Base-by-base conservation (phyloP, 805 yeast species). In the Candida bentonensis region DNA sequence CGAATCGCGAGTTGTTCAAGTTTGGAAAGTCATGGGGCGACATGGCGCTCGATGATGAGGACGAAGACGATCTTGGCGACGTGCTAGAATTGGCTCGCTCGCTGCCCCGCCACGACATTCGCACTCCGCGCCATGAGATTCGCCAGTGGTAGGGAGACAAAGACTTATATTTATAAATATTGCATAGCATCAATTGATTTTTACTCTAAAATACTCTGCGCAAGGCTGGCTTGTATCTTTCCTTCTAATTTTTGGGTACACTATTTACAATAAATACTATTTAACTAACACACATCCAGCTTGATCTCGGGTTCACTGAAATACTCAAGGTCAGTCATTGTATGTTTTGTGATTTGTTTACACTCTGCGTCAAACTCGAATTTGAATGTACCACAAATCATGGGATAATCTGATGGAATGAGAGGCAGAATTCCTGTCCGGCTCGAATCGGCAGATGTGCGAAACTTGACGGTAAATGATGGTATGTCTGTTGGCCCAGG, bases 311-410 rank as follows among this genome's bases (percentile, higher is more conserved):
- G 61, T 42, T 54, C 49, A 13, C 60, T 44, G 39, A 59, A 46
- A 46, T 60, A 60, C 48, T 61, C 64, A 21, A 61, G 53, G 43
- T 61, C 55, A n/a, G 59, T 52, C 36, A 61, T 50, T 5, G 59
- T 51, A 39, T 61, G 62, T 26, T 51, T 49, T 21, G 49, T 34
- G 15, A 61, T 50, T 9, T 28, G 26, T n/a, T 48, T 45, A 51
- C 64, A 58, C 21, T 46, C 48, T 4, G 42, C 23, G 36, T 46
- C 52, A 43, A 61, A 56, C 22, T 54, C 57, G 41, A 61, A 61
- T 51, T 60, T 64, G 43, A 61, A 61, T 27, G 58, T 52, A n/a
- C 65, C 65, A 13, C 60, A 58, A 22, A 61, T 47, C 17, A 60
- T 57, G 2, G 64, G 64, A 47, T 53, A 58, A 49, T 60, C 65